These are phyloP conservation scores for Pezicula radicicola DNA, from an alignment of 2,329 filamentous ascomycete genomes.

Conservation along the genomic window DNA sequence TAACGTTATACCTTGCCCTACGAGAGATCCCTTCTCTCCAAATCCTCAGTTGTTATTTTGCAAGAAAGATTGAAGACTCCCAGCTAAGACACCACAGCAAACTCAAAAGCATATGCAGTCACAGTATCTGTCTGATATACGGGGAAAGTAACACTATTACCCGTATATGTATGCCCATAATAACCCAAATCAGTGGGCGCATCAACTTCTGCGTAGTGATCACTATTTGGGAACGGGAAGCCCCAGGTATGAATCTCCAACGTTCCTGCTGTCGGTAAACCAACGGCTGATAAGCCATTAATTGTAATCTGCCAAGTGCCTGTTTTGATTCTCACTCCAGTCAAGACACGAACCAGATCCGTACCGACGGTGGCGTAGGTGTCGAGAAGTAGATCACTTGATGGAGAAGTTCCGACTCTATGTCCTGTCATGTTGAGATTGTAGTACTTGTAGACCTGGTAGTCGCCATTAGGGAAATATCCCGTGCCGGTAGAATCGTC, in stretches of 20 bases:
- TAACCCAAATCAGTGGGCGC: conserved; percentile 11
- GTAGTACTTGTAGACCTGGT: conserved; percentile 43
- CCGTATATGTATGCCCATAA: conserved; percentile 2
- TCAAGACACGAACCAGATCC: conserved; percentile 31
- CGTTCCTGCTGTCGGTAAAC: conserved; percentile 28
- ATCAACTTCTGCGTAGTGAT: conserved; percentile 17
- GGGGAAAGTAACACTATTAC: conserved; percentile 6
- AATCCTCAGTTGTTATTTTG: too few species aligned
- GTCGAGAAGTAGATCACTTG: conserved; percentile 33
- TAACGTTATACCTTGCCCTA: too few species aligned
- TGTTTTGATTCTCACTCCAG: conserved; percentile 28
- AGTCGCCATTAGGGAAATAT: conserved; percentile 37
- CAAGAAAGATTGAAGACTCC: too few species aligned
- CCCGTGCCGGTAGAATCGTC: conserved; percentile 18
- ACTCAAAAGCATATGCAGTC: conserved; percentile 10
- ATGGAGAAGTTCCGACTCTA: conserved; percentile 31
- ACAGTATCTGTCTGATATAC: conserved; percentile 3
- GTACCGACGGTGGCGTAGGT: conserved; percentile 33
- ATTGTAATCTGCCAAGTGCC: conserved; percentile 34
- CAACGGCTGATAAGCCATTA: conserved; percentile 28
- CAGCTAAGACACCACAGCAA: conserved; percentile 1
- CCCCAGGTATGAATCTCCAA: conserved; percentile 29
- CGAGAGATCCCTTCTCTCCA: too few species aligned
- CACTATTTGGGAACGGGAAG: conserved; percentile 1
- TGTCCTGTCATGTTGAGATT: conserved; percentile 36